These are phyloP conservation scores for Mortierella sp. DNA, from an alignment of 371 early-diverging fungal genomes.

Conservation along the genomic window DNA sequence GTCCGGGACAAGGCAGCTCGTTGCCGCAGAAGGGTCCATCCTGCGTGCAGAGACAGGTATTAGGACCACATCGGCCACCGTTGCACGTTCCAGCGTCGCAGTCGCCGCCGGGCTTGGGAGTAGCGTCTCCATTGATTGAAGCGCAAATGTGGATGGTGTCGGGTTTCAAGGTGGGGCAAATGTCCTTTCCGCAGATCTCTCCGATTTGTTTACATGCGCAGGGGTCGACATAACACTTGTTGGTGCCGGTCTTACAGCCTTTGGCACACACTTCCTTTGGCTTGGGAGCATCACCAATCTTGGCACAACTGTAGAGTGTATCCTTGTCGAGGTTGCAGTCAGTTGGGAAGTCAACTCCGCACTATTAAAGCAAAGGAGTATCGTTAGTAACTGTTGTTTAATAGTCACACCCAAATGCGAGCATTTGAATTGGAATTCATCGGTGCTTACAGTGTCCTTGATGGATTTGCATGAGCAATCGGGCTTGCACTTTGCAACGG, in stretches of 20 bases:
- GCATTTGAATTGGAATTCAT: background rate
- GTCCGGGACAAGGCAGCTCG: conserved; percentile 19
- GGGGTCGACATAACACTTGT: conserved; percentile 8
- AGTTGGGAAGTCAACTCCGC: conserved; percentile 17
- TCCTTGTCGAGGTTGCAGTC: conserved; percentile 7
- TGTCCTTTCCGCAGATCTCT: conserved; percentile 20
- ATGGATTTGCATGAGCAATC: conserved; percentile 25
- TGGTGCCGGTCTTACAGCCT: conserved; percentile 24
- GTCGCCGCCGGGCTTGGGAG: background rate
- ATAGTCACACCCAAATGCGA: background rate
- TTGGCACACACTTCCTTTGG: background rate
- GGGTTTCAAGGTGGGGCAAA: background rate
- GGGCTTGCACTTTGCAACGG: conserved; percentile 11
- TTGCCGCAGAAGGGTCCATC: conserved; percentile 28
- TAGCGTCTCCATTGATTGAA: background rate
- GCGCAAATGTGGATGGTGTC: conserved; percentile 16
- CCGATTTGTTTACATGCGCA: conserved; percentile 21
- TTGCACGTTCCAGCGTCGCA: conserved; percentile 9
- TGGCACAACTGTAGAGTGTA: conserved; percentile 21
- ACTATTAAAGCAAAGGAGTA: background rate
- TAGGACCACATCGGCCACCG: conserved; percentile 12
- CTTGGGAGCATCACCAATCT: background rate
- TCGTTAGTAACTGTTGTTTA: background rate
- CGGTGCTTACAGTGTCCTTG: conserved; percentile 11
- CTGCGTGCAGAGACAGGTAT: conserved; percentile 9